phyloP scores from a whole-genome alignment of 495 filamentous ascomycete genomes.

The Xylaria castorea region DNA sequence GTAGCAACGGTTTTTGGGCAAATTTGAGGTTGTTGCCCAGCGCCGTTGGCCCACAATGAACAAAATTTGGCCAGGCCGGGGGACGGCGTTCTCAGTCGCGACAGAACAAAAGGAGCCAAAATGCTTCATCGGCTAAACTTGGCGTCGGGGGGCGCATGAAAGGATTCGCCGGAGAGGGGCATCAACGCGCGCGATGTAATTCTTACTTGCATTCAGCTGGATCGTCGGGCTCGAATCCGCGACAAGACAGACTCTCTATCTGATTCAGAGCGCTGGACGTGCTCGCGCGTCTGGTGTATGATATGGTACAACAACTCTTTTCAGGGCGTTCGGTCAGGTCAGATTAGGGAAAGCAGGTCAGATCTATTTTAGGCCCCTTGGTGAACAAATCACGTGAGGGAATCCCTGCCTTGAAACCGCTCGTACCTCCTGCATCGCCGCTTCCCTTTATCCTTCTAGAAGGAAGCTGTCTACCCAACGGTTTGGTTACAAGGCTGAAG shows the following conservation, averaged over 20 bases:
- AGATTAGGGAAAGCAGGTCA: conserved; percentile 25
- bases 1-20: conserved; percentile 17
- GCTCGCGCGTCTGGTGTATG: conserved; percentile 24
- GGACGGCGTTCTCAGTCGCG: conserved; percentile 21
- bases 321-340: conserved; percentile 21
- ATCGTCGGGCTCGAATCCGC: conserved; percentile 8
- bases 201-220: conserved; percentile 19
- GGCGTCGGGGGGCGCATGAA: conserved; percentile 13
- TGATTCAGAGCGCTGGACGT: conserved; percentile 8
- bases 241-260: conserved; percentile 13
- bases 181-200: conserved; percentile 11
- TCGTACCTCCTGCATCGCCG: conserved; percentile 6
- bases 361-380: conserved; percentile 26
- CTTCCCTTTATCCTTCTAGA: conserved; percentile 2
- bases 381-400: conserved; percentile 24
- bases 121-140: conserved; percentile 18
- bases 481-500: background rate
- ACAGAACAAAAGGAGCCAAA: conserved; percentile 21
- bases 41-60: conserved; percentile 24
- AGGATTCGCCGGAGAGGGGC: conserved; percentile 13
- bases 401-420: conserved; percentile 12
- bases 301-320: conserved; percentile 23
- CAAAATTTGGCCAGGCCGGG: conserved; percentile 26
- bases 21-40: conserved; percentile 26
- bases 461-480: background rate